Evolutionary conservation across 2,329 filamentous ascomycete species (phyloP).

Genomic region (Venturia aucupariae): DNA sequence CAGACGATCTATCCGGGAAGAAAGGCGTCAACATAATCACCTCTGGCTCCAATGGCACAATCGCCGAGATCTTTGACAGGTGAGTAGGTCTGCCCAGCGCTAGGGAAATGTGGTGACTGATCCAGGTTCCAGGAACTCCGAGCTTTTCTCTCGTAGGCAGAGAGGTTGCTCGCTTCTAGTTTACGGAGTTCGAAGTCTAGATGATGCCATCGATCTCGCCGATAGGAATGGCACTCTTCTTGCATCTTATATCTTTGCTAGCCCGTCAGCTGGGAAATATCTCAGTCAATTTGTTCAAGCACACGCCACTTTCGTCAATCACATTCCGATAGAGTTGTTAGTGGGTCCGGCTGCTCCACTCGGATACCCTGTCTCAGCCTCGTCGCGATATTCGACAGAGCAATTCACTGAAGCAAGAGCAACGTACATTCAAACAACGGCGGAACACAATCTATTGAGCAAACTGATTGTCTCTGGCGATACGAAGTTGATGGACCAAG

Average conservation of each 20-base stretch:
- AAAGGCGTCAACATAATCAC: not conserved
- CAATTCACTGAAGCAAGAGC: slow-evolving; percentile 40
- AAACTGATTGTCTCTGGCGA: slow-evolving; percentile 16
- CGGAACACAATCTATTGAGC: slow-evolving; percentile 11
- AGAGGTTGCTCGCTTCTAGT: slow-evolving; percentile 19
- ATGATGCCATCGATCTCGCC: slow-evolving; percentile 45
- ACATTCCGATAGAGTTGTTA: slow-evolving; percentile 47
- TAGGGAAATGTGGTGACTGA: not conserved
- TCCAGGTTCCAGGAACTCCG: not conserved
- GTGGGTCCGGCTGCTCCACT: slow-evolving; percentile 31
- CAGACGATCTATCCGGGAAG: not conserved
- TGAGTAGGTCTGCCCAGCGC: slow-evolving; percentile 15
- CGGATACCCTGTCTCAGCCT: slow-evolving; percentile 21
- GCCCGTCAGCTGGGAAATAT: slow-evolving; percentile 46
- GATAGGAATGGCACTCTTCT: slow-evolving; percentile 28
- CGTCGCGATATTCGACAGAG: slow-evolving; percentile 31
- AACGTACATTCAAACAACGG: slow-evolving; percentile 25
- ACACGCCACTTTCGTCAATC: slow-evolving; percentile 45
- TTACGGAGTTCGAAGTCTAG: slow-evolving; percentile 40
- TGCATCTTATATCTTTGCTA: slow-evolving; percentile 46
- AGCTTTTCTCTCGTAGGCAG: not conserved
- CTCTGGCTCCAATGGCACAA: slow-evolving; percentile 29
- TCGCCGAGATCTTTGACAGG: slow-evolving; percentile 33
- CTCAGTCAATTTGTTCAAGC: slow-evolving; percentile 47
- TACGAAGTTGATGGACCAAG: slow-evolving; percentile 16